Evolutionary conservation across 2,329 filamentous ascomycete species (phyloP), one percentile per base, ranked within the genome.

Genomic region (Huntiella moniliformis): DNA sequence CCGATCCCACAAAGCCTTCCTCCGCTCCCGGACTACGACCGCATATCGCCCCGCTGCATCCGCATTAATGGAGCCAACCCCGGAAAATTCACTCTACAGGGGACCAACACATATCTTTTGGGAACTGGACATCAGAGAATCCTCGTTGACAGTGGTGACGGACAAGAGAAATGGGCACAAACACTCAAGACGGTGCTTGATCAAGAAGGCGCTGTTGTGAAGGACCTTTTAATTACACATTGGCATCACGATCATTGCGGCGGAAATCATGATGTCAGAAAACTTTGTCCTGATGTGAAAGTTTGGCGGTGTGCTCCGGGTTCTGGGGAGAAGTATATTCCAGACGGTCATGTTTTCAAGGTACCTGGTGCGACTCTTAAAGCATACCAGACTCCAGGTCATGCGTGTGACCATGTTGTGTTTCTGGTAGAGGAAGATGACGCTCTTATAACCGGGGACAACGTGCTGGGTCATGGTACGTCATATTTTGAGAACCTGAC

Each of bases 71-170:
- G 81, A 49, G 85, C 82, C 6, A 98, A 98, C 61, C 88, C 91
- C 10, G 76, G 82, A 57, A 95, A 93, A 67, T 78, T 77, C 56
- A 71, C 73, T 4, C 63, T 80, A 8, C 74, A 80, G 61, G 79
- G 86, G 51, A 95, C 91, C 53, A 98, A 98, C 61, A 98, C 91
- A 32, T 98, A 98, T 60, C 71, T 98, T 13, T 57, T 98, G 49
- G 91, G 91, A 49, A 77, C 72, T 5, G 88, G 87, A 3, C 59
- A 65, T 4, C 62, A 65, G 5, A 77, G 91, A 7, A 69, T 96
- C 49, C 72, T 98, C 16, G 76, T 98, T 56, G 91, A 98, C 62
- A 94, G 87, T 0, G 91, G 82, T 42, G 80, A 94, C 60, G 91
- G 88, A 40, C 73, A 67, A 48, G 73, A 77, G 2, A 68, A 72